phyloP scores from a whole-genome alignment of 345 rosid species.

The Eutrema japonicum region DNA sequence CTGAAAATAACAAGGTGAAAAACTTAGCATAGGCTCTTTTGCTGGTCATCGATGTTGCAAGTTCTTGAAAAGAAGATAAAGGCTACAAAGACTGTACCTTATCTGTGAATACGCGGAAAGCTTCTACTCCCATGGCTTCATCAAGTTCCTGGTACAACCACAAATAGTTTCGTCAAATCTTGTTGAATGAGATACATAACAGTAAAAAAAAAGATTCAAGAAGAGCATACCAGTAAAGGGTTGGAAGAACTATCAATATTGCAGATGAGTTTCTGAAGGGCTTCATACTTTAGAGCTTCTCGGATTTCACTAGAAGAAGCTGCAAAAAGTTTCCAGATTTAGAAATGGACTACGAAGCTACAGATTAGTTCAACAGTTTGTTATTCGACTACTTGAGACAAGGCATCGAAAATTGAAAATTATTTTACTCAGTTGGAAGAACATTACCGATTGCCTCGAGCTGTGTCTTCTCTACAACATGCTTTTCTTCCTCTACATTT shows the following conservation, averaged over 20 bases:
- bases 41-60: slow-evolving; percentile 7
- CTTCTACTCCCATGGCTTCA: slow-evolving; percentile 41
- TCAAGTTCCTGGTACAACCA: slow-evolving; percentile 39
- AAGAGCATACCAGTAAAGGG: slow-evolving; percentile 28
- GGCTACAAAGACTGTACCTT: slow-evolving; percentile 25
- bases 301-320: slow-evolving; percentile 42
- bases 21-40: slow-evolving; percentile 28
- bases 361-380: background rate
- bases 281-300: slow-evolving; percentile 42
- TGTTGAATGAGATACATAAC: background rate
- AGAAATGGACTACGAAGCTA: slow-evolving; percentile 2
- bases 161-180: background rate
- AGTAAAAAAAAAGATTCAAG: background rate
- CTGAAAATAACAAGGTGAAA: slow-evolving; percentile 33
- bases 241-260: slow-evolving; percentile 39
- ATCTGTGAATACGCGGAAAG: slow-evolving; percentile 39
- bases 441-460: slow-evolving; percentile 64
- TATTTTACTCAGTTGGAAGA: background rate
- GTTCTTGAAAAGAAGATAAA: background rate
- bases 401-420: background rate
- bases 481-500: slow-evolving; percentile 51
- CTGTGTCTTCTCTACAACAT: slow-evolving; percentile 54
- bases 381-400: background rate
- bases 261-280: slow-evolving; percentile 43
- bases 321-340: slow-evolving; percentile 28